Conservation (phyloP, 1,284 basidiomycete species). For the Rhodotorula sp. region DNA sequence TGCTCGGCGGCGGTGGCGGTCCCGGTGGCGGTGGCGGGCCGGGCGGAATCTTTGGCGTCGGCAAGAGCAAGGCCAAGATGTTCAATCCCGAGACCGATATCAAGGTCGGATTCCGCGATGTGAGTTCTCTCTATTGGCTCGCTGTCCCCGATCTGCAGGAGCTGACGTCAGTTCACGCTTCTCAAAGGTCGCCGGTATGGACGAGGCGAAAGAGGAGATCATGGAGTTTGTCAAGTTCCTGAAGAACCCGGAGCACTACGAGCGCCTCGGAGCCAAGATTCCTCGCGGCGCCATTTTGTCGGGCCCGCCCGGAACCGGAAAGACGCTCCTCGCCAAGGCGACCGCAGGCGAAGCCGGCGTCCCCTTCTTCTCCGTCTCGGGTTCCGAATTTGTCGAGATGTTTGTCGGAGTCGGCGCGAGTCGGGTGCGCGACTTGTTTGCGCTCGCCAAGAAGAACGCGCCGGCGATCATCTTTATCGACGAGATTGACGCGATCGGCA, state of each 20-base stretch:
- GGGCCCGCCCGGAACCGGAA: conserved; percentile 97
- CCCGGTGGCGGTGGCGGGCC: conserved; percentile 58
- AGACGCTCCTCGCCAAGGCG: conserved; percentile 96
- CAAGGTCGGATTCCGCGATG: conserved; percentile 85
- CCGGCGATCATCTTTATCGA: conserved; percentile 99
- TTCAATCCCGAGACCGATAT: conserved; percentile 92
- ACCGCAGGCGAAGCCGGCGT: conserved; percentile 97
- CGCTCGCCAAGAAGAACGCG: conserved; percentile 94
- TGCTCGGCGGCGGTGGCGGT: conserved; percentile 54
- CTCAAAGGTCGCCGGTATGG: conserved; percentile 84
- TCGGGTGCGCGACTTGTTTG: conserved; percentile 94
- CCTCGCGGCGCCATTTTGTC: conserved; percentile 97
- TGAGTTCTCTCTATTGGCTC: background rate
- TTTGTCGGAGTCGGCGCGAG: conserved; percentile 99
- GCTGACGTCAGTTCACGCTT: conserved; percentile 45
- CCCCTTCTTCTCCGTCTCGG: conserved; percentile 96
- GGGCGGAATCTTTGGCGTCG: conserved; percentile 95
- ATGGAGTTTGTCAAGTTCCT: conserved; percentile 99
- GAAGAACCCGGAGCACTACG: conserved; percentile 88
- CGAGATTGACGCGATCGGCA: conserved; percentile 98
- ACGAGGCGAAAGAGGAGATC: conserved; percentile 99
- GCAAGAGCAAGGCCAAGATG: conserved; percentile 90
- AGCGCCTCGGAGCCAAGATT: conserved; percentile 96
- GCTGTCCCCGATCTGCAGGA: background rate
- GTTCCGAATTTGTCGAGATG: conserved; percentile 99